phyloP scores from a whole-genome alignment of 2,329 filamentous ascomycete species.

The Tolypocladium amazonense region DNA sequence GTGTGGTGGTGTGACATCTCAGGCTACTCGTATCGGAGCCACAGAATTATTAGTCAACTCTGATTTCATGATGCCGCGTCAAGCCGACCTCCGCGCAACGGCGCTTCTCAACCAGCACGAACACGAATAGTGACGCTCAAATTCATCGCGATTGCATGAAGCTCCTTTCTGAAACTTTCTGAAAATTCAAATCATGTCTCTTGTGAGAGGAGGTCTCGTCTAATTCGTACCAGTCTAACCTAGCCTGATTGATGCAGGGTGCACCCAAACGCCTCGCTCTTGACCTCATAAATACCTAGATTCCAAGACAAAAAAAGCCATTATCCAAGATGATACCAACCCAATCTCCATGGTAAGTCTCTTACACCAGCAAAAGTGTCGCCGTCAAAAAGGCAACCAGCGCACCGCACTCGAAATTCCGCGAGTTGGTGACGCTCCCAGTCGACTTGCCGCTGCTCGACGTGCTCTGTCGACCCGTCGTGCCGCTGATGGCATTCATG shows the following conservation, averaged over 20 bases:
- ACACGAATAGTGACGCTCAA: background rate
- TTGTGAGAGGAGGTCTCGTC: background rate
- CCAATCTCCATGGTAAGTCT: background rate
- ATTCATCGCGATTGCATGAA: background rate
- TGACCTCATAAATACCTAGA: background rate
- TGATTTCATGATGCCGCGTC: background rate
- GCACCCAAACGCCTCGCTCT: background rate
- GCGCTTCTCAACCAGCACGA: background rate
- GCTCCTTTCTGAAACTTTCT: background rate
- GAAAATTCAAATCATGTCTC: background rate
- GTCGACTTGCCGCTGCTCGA: conserved; percentile 6
- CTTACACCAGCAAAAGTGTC: conserved; percentile 25
- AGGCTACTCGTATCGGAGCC: no score
- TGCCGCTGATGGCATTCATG: conserved; percentile 45
- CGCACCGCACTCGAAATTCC: conserved; percentile 23
- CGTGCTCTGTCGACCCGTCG: conserved; percentile 22
- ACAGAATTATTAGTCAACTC: background rate
- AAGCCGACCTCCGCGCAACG: background rate
- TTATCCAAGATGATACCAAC: background rate
- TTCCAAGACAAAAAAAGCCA: background rate
- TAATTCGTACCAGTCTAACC: background rate
- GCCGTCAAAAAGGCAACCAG: conserved; percentile 32
- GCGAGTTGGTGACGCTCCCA: conserved; percentile 3
- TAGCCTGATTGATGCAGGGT: background rate
- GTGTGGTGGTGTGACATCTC: background rate